Evolutionary conservation across 75 land plant genomes (phyloP), one percentile per base, ranked within the genome.

Genomic region (Pinus taeda): DNA sequence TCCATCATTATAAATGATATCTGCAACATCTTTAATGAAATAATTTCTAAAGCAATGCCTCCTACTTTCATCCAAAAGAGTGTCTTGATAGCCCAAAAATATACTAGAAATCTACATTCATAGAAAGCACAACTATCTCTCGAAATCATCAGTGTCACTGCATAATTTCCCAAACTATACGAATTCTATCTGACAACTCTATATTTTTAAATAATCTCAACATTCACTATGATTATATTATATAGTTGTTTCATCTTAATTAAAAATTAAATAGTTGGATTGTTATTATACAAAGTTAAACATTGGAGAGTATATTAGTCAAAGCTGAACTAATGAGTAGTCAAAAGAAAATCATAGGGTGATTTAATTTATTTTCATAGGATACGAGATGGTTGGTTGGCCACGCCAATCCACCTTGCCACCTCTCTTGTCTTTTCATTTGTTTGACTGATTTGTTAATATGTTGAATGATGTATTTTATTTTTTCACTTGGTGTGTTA

Each of bases 1-100:
- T 2, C 86, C 93, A 71, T 86, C 72, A 11, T 91, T 91, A 69
- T 59, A 91, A 29, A 91, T 86, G 81, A 88, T 88, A 77, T 90
- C 93, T 4, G 79, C 80, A 24, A 86, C 83, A 55, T 91, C 93
- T 82, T 90, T 86, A 57, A 90, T 86, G 81, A 79, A 84, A 60
- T 91, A 88, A 22, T 81, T 83, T 13, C 55, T 80, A 81, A 83
- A 91, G 33, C 89, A 91, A 57, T 91, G 91, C 5, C 85, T 61
- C 5, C 93, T 91, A 0, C 45, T 55, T 29, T 86, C 84, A 63
- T 91, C 92, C 15, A 85, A 57, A 0, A 90, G 77, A 13, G 92
- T 90, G 62, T 90, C 92, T 37, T 89, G 91, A 76, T 75, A 87
- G 22, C 81, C 77, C 0, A 80, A 2, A 26, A 26, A 26, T 26